A percentile compares a stretch with the other conserved stretches of the same genome.
These are phyloP conservation scores for Macrotyloma uniflorum DNA, from an alignment of 306 rosid genomes.

Conservation along the genomic window DNA sequence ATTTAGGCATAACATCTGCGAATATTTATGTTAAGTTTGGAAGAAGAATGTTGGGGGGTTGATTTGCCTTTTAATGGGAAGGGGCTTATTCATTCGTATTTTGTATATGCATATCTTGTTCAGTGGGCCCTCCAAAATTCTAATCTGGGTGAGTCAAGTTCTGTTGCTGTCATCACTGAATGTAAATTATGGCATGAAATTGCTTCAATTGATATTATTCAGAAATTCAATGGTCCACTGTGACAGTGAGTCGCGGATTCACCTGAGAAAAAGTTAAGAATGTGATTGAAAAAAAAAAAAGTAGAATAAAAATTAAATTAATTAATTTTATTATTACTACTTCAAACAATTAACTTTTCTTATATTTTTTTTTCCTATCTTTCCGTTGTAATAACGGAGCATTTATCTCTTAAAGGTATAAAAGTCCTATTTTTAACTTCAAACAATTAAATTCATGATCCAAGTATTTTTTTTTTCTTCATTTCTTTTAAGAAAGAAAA, in stretches of 20 bases:
- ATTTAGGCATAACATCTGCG: constrained; percentile 47
- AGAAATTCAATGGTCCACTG: constrained; percentile 42
- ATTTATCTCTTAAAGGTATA: too few species aligned
- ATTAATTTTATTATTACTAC: too few species aligned
- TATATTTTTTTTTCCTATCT: too few species aligned
- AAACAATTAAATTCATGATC: too few species aligned
- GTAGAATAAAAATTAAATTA: too few species aligned
- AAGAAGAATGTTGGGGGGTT: constrained; percentile 25
- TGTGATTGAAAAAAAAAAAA: too few species aligned
- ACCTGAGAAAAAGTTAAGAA: neutral
- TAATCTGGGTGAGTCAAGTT: constrained; percentile 36
- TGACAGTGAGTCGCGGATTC: constrained; percentile 16
- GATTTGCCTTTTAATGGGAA: constrained; percentile 24
- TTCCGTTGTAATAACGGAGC: too few species aligned
- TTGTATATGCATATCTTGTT: constrained; percentile 3
- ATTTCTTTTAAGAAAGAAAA: too few species aligned
- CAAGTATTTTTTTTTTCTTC: too few species aligned
- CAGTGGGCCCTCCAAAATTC: constrained; percentile 20
- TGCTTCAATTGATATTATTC: constrained; percentile 32
- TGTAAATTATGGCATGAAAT: constrained; percentile 38
- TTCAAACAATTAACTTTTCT: too few species aligned
- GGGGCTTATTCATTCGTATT: constrained; percentile 26
- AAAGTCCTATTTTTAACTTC: too few species aligned
- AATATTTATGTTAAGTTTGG: constrained; percentile 37
- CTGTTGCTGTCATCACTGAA: constrained; percentile 24